A percentile compares a stretch with the other conserved stretches of the same genome.
phyloP scores from a whole-genome alignment of 2,329 filamentous ascomycete species.

The Cordyceps tenuipes region DNA sequence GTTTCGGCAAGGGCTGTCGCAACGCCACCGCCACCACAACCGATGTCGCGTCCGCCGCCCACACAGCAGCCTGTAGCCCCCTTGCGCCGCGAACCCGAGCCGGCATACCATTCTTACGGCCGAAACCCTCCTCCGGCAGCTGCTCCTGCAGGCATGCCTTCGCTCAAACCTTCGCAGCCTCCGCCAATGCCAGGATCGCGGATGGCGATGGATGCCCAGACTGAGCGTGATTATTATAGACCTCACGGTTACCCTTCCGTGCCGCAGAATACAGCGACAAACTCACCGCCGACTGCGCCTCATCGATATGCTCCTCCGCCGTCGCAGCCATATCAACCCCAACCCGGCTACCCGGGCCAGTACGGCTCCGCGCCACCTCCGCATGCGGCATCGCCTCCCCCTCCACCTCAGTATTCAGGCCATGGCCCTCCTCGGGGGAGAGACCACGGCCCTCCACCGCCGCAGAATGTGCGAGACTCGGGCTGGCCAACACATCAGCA shows the following conservation, averaged over 20 bases:
- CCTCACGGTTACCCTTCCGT: conserved; percentile 28
- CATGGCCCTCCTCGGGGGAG: conserved; percentile 27
- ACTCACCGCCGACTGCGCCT: conserved; percentile 36
- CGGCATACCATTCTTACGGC: conserved; percentile 39
- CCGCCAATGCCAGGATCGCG: conserved; percentile 39
- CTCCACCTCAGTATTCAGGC: conserved; percentile 42
- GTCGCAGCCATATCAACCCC: conserved; percentile 34
- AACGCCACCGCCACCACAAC: conserved; percentile 43
- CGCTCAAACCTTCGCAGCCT: conserved; percentile 45
- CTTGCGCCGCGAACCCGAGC: conserved; percentile 41
- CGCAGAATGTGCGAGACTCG: conserved; percentile 11
- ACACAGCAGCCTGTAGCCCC: conserved; percentile 31
- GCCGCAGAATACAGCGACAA: conserved; percentile 30
- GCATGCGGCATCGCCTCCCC: conserved; percentile 40
- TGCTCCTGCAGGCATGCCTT: conserved; percentile 41
- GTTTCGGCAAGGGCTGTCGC: conserved; percentile 38
- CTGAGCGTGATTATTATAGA: conserved; percentile 42
- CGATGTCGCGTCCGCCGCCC: conserved; percentile 34
- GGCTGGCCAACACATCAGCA: conserved; percentile 16
- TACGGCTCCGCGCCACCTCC: conserved; percentile 28
- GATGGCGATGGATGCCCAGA: conserved; percentile 25
- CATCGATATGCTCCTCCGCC: conserved; percentile 37
- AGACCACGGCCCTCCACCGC: conserved; percentile 10
- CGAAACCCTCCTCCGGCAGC: conserved; percentile 20
- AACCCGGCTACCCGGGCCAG: conserved; percentile 36